phyloP scores from a whole-genome alignment of 164 flowering plant genomes.

The Vitis labrusca region DNA sequence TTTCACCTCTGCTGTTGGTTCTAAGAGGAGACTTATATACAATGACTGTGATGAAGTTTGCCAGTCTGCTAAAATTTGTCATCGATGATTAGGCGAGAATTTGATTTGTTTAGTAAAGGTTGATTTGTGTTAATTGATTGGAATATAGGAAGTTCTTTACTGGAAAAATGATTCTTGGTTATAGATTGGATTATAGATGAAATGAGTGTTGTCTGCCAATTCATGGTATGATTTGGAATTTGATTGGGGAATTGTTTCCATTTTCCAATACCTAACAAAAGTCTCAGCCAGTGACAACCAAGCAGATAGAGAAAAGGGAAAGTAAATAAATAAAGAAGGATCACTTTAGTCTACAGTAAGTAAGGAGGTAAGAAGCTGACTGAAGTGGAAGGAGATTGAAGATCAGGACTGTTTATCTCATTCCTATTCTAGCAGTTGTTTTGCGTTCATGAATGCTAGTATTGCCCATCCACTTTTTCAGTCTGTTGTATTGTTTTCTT shows the following conservation, averaged over 20 bases:
- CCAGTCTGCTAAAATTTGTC: slow-evolving; percentile 13
- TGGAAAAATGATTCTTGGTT: neutral
- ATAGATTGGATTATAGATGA: slow-evolving; percentile 7
- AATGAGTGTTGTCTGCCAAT: slow-evolving; percentile 15
- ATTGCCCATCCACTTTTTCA: slow-evolving; percentile 16
- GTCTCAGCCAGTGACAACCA: slow-evolving; percentile 24
- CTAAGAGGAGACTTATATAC: slow-evolving; percentile 32
- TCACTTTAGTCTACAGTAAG: slow-evolving; percentile 26
- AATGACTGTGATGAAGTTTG: slow-evolving; percentile 16
- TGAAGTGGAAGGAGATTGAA: slow-evolving; percentile 26
- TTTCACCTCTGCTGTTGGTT: slow-evolving; percentile 13
- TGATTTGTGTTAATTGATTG: slow-evolving; percentile 16
- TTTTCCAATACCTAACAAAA: slow-evolving; percentile 31
- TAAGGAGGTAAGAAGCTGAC: slow-evolving; percentile 22
- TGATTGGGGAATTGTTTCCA: slow-evolving; percentile 24
- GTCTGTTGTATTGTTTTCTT: slow-evolving; percentile 13
- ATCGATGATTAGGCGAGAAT: slow-evolving; percentile 5
- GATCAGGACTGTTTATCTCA: slow-evolving; percentile 17
- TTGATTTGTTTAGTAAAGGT: neutral
- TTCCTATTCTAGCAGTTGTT: slow-evolving; percentile 25
- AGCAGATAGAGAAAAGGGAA: slow-evolving; percentile 16
- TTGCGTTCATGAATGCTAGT: slow-evolving; percentile 15
- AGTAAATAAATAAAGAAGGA: slow-evolving; percentile 17
- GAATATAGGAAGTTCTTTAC: neutral
- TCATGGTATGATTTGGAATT: slow-evolving; percentile 16